Percentiles rank a stretch among this genome's conserved stretches.
Evolutionary conservation across 2,329 filamentous ascomycete genomes (phyloP).

Genomic region (Epichloe amarillans): DNA sequence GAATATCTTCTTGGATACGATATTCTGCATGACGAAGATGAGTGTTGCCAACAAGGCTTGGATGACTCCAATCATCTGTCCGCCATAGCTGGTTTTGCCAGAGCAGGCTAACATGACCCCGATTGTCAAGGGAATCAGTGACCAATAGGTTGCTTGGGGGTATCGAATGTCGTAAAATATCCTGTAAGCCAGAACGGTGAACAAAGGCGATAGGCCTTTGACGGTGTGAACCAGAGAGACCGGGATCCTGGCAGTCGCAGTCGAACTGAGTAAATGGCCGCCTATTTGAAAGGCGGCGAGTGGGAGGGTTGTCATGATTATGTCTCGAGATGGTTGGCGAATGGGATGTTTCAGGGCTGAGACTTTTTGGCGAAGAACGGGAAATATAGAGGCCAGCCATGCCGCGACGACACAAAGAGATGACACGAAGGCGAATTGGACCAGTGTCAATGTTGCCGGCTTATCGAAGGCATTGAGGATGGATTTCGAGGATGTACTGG

Average conservation of each 20-base stretch:
- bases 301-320: conserved; percentile 79
- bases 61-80: conserved; percentile 78
- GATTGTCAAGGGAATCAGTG: conserved; percentile 76
- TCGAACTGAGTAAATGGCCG: conserved; percentile 86
- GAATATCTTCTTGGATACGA: conserved; percentile 95
- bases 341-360: conserved; percentile 78
- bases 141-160: conserved; percentile 73
- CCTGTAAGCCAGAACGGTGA: conserved; percentile 89
- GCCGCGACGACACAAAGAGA: conserved; percentile 73
- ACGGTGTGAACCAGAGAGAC: conserved; percentile 97
- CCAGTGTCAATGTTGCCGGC: conserved; percentile 78
- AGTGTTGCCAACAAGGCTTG: conserved; percentile 83
- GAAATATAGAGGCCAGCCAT: conserved; percentile 60
- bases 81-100: conserved; percentile 61
- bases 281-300: conserved; percentile 86
- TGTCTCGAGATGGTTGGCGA: conserved; percentile 63
- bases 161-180: conserved; percentile 82
- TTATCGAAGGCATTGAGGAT: conserved; percentile 86
- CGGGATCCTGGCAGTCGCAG: conserved; percentile 85
- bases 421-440: conserved; percentile 90
- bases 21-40: conserved; percentile 96
- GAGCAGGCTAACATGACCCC: conserved; percentile 97
- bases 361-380: conserved; percentile 53
- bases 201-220: conserved; percentile 89
- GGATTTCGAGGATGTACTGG: conserved; percentile 94